phyloP scores from a whole-genome alignment of 208 protist species.

The Leishmania aethiopica region DNA sequence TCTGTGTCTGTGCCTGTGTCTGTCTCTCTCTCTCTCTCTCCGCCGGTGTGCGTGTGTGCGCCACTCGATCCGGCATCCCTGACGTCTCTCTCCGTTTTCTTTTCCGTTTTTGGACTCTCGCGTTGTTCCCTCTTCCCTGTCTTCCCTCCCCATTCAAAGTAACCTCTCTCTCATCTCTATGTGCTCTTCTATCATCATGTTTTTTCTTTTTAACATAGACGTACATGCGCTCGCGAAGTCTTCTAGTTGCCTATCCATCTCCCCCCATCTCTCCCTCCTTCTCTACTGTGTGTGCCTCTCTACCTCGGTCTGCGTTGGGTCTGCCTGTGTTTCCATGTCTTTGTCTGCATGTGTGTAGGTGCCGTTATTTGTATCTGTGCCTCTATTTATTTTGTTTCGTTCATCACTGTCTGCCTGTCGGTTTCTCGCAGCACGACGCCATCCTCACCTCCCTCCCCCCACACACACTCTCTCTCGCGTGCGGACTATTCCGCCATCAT shows the following conservation, averaged over 20 bases:
- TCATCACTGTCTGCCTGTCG: background rate
- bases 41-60: background rate
- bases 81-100: background rate
- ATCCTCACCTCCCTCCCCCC: background rate
- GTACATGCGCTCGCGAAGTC: background rate
- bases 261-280: background rate
- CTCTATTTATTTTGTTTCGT: background rate
- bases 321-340: background rate
- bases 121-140: background rate
- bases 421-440: background rate
- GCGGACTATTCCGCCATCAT: background rate
- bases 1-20: background rate
- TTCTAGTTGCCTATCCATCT: background rate
- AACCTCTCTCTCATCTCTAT: background rate
- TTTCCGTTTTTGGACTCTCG: background rate
- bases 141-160: background rate
- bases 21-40: background rate
- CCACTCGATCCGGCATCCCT: background rate
- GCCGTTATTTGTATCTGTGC: background rate
- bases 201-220: background rate
- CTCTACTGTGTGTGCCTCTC: background rate
- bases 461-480: background rate
- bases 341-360: slow-evolving; percentile 1
- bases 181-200: background rate
- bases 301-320: background rate